phyloP scores from a whole-genome alignment of 129 eudicot genomes.

The Sambucus nigra region DNA sequence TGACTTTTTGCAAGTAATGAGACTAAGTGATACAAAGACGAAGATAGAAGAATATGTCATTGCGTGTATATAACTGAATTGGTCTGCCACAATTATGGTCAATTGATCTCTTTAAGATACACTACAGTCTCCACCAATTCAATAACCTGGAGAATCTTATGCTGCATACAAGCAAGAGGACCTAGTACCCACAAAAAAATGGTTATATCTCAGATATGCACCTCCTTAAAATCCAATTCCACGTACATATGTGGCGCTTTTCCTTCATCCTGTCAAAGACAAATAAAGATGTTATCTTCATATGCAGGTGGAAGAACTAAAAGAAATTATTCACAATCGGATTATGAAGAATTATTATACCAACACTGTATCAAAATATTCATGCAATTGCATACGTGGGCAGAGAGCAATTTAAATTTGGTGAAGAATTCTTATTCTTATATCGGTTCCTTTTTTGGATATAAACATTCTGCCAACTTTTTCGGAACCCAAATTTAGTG shows the following conservation, averaged over 20 bases:
- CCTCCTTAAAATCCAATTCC: slow-evolving; percentile 97
- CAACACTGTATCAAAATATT: neutral
- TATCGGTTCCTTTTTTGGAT: too few relatives aligned
- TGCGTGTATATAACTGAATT: neutral
- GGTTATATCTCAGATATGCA: slow-evolving; percentile 8
- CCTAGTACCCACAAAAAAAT: neutral
- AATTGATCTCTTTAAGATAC: too few relatives aligned
- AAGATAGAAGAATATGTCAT: neutral
- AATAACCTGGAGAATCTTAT: too few relatives aligned
- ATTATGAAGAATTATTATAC: neutral
- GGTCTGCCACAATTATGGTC: too few relatives aligned
- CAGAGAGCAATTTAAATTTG: neutral
- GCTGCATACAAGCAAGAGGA: neutral
- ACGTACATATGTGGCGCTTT: slow-evolving; percentile 85
- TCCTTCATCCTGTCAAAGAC: slow-evolving; percentile 78
- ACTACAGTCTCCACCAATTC: too few relatives aligned
- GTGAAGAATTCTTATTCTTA: too few relatives aligned
- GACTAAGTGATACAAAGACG: neutral
- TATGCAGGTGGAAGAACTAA: neutral
- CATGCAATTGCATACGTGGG: neutral
- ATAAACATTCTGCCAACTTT: too few relatives aligned
- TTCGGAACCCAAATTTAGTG: too few relatives aligned
- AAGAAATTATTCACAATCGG: neutral
- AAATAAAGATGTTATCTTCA: neutral
- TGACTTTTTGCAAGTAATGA: slow-evolving; percentile 3